phyloP scores from a whole-genome alignment of 306 rosid genomes.

The Vigna hirtella region DNA sequence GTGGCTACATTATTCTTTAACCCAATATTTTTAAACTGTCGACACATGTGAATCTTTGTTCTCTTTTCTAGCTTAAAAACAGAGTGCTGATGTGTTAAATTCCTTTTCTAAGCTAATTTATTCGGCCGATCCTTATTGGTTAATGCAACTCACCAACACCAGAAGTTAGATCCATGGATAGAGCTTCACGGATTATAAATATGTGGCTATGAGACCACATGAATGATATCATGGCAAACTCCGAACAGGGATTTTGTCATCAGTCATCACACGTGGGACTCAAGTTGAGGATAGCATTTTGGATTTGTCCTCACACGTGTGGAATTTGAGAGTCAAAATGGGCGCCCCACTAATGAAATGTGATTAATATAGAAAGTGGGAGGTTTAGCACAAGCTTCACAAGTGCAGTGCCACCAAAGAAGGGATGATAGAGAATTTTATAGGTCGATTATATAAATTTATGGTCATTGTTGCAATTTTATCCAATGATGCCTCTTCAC shows the following conservation, averaged over 20 bases:
- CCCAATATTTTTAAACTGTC: neutral
- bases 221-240: constrained; percentile 15
- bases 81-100: constrained; percentile 29
- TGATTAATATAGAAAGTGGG: constrained; percentile 38
- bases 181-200: neutral
- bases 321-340: constrained; percentile 44
- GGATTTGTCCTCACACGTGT: constrained; percentile 41
- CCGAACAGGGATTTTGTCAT: constrained; percentile 14
- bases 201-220: constrained; percentile 23
- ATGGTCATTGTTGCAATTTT: constrained; percentile 25
- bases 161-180: constrained; percentile 19
- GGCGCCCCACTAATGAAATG: constrained; percentile 50
- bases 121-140: neutral
- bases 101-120: neutral
- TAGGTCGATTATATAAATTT: constrained; percentile 1
- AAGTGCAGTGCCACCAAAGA: constrained; percentile 25
- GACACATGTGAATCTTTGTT: neutral
- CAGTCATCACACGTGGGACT: constrained; percentile 25
- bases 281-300: constrained; percentile 43
- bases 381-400: constrained; percentile 48
- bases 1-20: neutral
- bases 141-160: neutral
- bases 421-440: constrained; percentile 38
- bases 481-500: constrained; percentile 43
- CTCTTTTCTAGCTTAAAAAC: neutral